These are phyloP conservation scores for Forsythia suspensa DNA, from an alignment of 257 asterid species.

Conservation along the genomic window DNA sequence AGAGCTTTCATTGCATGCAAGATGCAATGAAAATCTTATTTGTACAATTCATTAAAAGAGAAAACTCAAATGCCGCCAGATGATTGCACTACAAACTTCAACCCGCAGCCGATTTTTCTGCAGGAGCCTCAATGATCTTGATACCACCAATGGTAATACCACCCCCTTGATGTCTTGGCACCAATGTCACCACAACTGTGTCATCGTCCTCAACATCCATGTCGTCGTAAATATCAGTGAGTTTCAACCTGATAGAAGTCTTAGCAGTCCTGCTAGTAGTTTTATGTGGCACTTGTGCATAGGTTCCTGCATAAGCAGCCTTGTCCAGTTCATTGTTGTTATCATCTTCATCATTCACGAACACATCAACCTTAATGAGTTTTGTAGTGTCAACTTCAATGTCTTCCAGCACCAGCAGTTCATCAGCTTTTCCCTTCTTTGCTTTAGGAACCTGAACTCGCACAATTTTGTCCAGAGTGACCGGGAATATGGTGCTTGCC, in stretches of 20 bases:
- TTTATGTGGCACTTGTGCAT: constrained; percentile 58
- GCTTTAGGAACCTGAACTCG: constrained; percentile 35
- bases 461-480: constrained; percentile 20
- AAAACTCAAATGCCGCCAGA: neutral
- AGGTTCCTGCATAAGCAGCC: constrained; percentile 65
- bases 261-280: constrained; percentile 22
- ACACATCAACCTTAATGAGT: constrained; percentile 57
- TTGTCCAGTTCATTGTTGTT: constrained; percentile 35
- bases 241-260: constrained; percentile 41
- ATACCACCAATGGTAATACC: constrained; percentile 51
- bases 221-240: constrained; percentile 59
- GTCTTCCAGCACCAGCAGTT: constrained; percentile 35
- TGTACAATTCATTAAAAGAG: neutral
- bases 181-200: constrained; percentile 45
- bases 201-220: constrained; percentile 62
- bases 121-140: constrained; percentile 36
- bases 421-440: constrained; percentile 43
- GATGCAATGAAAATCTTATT: neutral
- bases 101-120: neutral
- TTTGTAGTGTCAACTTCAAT: constrained; percentile 32
- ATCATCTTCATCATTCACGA: constrained; percentile 66
- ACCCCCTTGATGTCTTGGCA: constrained; percentile 42
- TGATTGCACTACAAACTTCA: neutral
- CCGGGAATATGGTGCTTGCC: constrained; percentile 29
- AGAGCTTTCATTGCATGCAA: neutral